A percentile compares a stretch with the other conserved stretches of the same genome.
phyloP scores from a whole-genome alignment of 192 early-diverging fungal species.

The Dissophora globulifera region DNA sequence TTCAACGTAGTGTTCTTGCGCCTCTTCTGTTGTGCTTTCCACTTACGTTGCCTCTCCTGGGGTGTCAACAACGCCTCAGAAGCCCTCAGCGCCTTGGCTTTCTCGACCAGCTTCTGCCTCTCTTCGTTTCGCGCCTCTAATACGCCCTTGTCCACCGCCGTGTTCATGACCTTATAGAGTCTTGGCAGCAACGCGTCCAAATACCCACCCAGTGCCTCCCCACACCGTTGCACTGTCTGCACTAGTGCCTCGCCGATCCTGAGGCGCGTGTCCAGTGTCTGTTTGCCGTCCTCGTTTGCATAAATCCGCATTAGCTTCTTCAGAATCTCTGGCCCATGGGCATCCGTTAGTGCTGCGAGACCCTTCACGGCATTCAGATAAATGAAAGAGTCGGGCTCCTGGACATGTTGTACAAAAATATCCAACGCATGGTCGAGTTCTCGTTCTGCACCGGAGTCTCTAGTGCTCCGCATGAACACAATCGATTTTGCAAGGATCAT shows the following conservation, averaged over 20 bases:
- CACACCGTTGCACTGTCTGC: slow-evolving; percentile 86
- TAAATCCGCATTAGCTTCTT: slow-evolving; percentile 77
- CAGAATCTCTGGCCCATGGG: slow-evolving; percentile 77
- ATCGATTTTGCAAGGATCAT: slow-evolving; percentile 81
- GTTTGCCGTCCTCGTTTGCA: slow-evolving; percentile 34
- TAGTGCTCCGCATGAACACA: slow-evolving; percentile 54
- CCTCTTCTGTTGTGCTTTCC: slow-evolving; percentile 12
- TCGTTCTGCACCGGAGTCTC: slow-evolving; percentile 43
- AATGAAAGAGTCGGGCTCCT: slow-evolving; percentile 88
- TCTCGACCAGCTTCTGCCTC: slow-evolving; percentile 3
- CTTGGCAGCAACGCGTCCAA: slow-evolving; percentile 36
- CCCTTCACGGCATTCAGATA: slow-evolving; percentile 95
- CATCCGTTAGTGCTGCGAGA: slow-evolving; percentile 83
- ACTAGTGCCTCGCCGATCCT: slow-evolving; percentile 89
- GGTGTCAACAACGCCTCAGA: slow-evolving; percentile 39
- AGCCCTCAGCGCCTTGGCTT: slow-evolving; percentile 2
- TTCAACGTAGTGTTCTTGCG: background rate
- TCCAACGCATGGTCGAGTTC: slow-evolving; percentile 73
- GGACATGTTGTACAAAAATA: slow-evolving; percentile 82
- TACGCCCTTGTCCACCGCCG: slow-evolving; percentile 15
- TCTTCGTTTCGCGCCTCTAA: slow-evolving; percentile 25
- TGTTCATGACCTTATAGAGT: slow-evolving; percentile 50
- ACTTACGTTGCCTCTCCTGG: slow-evolving; percentile 37
- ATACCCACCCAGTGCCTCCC: slow-evolving; percentile 84
- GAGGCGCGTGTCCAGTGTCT: slow-evolving; percentile 74